Evolutionary conservation across 2,329 filamentous ascomycete genomes (phyloP), one percentile per base, ranked within the genome.

Genomic region (Neofusicoccum ribis): DNA sequence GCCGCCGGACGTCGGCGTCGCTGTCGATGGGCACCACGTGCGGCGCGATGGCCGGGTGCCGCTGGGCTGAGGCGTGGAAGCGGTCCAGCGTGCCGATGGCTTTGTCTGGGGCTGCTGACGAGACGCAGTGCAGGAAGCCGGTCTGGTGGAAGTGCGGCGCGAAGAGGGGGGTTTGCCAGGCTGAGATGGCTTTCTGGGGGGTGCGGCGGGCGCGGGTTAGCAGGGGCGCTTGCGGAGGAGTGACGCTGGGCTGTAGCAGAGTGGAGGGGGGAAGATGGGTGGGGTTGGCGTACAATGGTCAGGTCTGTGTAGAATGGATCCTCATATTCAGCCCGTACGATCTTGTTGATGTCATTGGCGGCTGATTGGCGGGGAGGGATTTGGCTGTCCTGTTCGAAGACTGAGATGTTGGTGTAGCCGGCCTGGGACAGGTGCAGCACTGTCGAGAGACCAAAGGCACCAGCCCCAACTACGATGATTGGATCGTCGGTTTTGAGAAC

Each of bases 331-430:
- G 82, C 84, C 1, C 85, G 80, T 46, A 88, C 78, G 64, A 88
- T 88, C 73, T 88, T 88, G 72, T 88, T 88, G 31, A 88, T 71
- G 67, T 88, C 85, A 66, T 86, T 85, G 20, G 81, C 85, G 0
- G 85, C 86, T 0, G 86, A 87, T 69, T 74, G 81, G 4, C 75
- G 74, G 1, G 83, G 82, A 0, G 85, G 85, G 2, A 83, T 79
- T 9, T 76, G 73, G 11, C 68, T 67, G 46, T 73, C 73, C 37
- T 69, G 71, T 50, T 75, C 73, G 27, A 73, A 73, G 9, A 75
- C 69, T 14, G 71, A 70, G 23, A 75, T 69, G 59, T 72, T 67
- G 11, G 69, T 71, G 65, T 73, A 73, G 34, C 73, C 72, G 20
- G 70, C 69, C 27, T 68, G 69, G 5, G 70, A 70, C 15, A 75